A percentile compares a stretch with the other conserved stretches of the same genome.
Conservation (phyloP, 768 basidiomycete genomes). For the Sistotremastrum suecicum region DNA sequence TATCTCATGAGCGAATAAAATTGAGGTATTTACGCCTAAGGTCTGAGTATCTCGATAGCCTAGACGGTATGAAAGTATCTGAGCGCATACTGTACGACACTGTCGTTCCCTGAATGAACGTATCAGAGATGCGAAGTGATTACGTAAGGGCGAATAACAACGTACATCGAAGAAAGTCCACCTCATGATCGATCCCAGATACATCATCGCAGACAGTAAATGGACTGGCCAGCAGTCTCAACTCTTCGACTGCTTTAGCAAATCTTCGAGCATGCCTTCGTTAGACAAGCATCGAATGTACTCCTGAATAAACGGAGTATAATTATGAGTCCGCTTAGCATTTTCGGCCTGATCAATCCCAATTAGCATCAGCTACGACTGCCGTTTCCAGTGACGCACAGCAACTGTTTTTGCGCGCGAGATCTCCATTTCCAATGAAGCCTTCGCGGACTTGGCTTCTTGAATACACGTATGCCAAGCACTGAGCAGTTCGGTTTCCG, state of each 20-base stretch:
- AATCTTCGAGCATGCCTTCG: slow-evolving; percentile 31
- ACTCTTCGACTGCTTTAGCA: slow-evolving; percentile 17
- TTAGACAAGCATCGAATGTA: slow-evolving; percentile 29
- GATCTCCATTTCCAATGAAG: slow-evolving; percentile 36
- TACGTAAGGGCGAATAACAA: no score
- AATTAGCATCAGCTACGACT: not conserved
- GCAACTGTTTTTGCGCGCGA: slow-evolving; percentile 26
- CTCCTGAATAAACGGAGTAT: slow-evolving; percentile 42
- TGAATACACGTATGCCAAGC: slow-evolving; percentile 37
- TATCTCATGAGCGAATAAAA: no score
- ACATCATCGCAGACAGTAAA: no score
- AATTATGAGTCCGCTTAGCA: slow-evolving; percentile 45
- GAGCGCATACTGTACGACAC: no score
- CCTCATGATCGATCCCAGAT: no score
- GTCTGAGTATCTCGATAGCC: no score
- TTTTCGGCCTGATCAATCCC: slow-evolving; percentile 31
- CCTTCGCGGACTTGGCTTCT: slow-evolving; percentile 22
- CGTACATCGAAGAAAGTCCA: no score
- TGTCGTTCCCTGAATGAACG: no score
- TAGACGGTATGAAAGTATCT: no score
- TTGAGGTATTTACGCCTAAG: no score
- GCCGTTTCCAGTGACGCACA: slow-evolving; percentile 21
- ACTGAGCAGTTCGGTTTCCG: slow-evolving; percentile 18
- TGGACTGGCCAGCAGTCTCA: no score
- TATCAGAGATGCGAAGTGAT: no score